Evolutionary conservation across 176 grass and related monocot genomes (phyloP).

Genomic region (Elymus sibiricus): DNA sequence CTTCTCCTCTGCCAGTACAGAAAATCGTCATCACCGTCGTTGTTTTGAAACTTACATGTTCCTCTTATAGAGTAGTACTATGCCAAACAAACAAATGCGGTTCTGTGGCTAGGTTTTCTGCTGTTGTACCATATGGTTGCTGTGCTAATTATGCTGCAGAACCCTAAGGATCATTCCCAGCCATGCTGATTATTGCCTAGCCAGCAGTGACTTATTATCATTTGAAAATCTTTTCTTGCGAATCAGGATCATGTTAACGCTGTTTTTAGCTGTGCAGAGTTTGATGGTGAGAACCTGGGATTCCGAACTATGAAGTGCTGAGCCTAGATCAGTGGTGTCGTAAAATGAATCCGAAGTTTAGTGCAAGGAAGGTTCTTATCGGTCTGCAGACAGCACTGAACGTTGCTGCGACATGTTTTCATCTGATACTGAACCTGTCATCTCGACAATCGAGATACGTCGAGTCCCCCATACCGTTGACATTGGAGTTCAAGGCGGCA

Average conservation of each 20-base stretch:
- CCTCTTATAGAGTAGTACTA: not conserved
- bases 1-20: constrained; percentile 46
- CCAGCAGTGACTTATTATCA: not conserved
- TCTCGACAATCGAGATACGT: not conserved
- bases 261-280: not conserved
- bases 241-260: not conserved
- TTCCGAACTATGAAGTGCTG: not conserved
- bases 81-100: not conserved
- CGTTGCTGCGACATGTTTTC: not conserved
- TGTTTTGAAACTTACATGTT: not conserved
- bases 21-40: not conserved
- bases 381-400: not conserved
- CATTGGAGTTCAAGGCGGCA: not conserved
- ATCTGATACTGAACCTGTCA: not conserved
- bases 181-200: not conserved
- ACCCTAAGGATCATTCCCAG: not conserved
- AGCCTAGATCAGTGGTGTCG: not conserved
- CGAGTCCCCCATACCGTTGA: not conserved
- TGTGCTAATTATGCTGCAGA: not conserved
- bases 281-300: not conserved
- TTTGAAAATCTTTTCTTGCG: not conserved
- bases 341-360: not conserved
- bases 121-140: not conserved
- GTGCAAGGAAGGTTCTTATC: not conserved
- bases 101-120: not conserved